Conservation (phyloP, 2,329 filamentous ascomycete genomes). For the Neoascochyta sp. region DNA sequence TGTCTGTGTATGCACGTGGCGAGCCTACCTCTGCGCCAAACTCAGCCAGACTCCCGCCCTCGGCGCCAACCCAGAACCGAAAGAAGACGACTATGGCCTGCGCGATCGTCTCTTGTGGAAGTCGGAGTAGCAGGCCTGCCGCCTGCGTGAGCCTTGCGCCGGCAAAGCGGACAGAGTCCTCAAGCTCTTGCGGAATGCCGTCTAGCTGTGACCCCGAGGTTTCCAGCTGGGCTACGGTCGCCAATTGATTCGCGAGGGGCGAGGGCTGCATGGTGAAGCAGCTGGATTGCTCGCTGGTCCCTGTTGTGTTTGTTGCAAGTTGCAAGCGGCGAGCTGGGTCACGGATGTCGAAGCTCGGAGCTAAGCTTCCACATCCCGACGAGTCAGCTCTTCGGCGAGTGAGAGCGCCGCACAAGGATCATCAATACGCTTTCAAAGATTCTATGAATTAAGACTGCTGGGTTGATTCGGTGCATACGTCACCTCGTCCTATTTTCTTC, state of each 20-base stretch:
- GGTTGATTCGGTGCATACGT: too few relatives aligned
- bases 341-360: too few relatives aligned
- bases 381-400: too few relatives aligned
- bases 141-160: slow-evolving; percentile 72
- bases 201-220: slow-evolving; percentile 54
- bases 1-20: background rate
- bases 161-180: slow-evolving; percentile 67
- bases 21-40: slow-evolving; percentile 57
- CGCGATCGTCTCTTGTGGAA: slow-evolving; percentile 82
- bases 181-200: slow-evolving; percentile 63
- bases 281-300: too few relatives aligned
- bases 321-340: too few relatives aligned
- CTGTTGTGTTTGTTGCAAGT: too few relatives aligned
- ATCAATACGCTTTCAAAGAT: too few relatives aligned
- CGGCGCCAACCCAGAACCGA: slow-evolving; percentile 69
- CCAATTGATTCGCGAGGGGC: slow-evolving; percentile 64
- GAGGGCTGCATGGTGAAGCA: slow-evolving; percentile 28
- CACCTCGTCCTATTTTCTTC: too few relatives aligned
- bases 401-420: too few relatives aligned
- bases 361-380: too few relatives aligned
- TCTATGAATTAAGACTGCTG: too few relatives aligned
- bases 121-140: slow-evolving; percentile 73
- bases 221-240: slow-evolving; percentile 66
- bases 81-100: slow-evolving; percentile 79
- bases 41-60: slow-evolving; percentile 48